Evolutionary conservation across 73 alveolate genomes (phyloP), one percentile per base, ranked within the genome.

Genomic region (Paramecium tetraurelia): DNA sequence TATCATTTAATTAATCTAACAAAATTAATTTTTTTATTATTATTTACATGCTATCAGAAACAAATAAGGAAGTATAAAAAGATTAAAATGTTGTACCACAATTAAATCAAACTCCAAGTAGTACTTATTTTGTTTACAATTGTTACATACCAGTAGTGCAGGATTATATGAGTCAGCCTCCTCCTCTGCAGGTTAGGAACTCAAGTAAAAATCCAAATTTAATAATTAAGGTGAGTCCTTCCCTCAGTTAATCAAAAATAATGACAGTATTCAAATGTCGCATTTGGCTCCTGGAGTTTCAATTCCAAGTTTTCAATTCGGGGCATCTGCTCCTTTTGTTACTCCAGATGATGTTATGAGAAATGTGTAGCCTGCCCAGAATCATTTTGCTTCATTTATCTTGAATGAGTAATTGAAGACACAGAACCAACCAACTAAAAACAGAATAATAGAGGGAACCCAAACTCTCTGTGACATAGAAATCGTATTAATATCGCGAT

Each of bases 381-480:
- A 68, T 68, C 40, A 68, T 18, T 68, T 68, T 68, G 84, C 84
- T 12, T 68, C 84, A 14, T 68, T 31, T 68, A 68, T 68, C 12
- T 31, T 68, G 29, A 68, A 68, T 68, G 84, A 68, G 27, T 24
- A 68, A 24, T 16, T 68, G 12, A 68, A 68, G 84, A 27, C 46
- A 11, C 12, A 68, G 46, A 33, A 36, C 20, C 24, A 72, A 18
- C 84, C 84, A 35, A 75, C 59, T 0, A 75, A 38, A 35, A 75
- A 75, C 14, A 75, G 87, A 36, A 75, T 75, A 35, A 75, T 75
- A 36, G 87, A 75, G 10, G 87, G 87, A 8, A 75, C 87, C 38
- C 12, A 75, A 40, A 75, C 87, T 4, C 24, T 75, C 7, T 75
- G 87, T 75, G 87, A 75, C 21, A 44, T 75, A 75, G 87, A 75